phyloP scores from a whole-genome alignment of 768 basidiomycete species.

The Pilatotrama ljubarskyi region DNA sequence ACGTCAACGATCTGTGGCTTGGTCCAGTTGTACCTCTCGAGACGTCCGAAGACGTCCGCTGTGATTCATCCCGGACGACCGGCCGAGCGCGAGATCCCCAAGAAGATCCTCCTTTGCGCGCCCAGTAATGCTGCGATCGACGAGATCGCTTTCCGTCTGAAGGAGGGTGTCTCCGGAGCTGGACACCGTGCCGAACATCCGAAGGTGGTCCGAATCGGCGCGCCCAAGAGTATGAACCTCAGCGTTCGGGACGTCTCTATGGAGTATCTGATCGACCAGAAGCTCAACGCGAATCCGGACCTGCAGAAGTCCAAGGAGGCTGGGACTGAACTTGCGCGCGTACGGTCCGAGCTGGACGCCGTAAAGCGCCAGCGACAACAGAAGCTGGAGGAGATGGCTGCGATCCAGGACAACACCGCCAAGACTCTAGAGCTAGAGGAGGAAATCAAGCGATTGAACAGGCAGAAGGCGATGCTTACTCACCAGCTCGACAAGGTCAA shows the following conservation, averaged over 20 bases:
- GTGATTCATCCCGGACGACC: slow-evolving; percentile 51
- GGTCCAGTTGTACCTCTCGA: slow-evolving; percentile 78
- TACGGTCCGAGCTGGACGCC: slow-evolving; percentile 69
- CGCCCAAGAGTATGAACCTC: slow-evolving; percentile 69
- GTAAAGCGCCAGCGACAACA: slow-evolving; percentile 59
- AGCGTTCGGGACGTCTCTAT: slow-evolving; percentile 85
- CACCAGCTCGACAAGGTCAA: slow-evolving; percentile 73
- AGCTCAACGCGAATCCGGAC: slow-evolving; percentile 48
- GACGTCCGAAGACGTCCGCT: slow-evolving; percentile 50
- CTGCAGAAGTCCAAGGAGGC: slow-evolving; percentile 48
- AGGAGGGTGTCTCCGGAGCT: slow-evolving; percentile 67
- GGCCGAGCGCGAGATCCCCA: slow-evolving; percentile 47
- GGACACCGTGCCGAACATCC: slow-evolving; percentile 54
- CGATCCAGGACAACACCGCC: slow-evolving; percentile 56
- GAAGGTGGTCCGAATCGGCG: slow-evolving; percentile 90
- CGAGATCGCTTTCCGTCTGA: slow-evolving; percentile 87
- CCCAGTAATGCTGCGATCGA: slow-evolving; percentile 99
- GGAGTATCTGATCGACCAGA: slow-evolving; percentile 82
- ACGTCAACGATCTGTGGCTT: slow-evolving; percentile 97
- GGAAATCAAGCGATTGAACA: slow-evolving; percentile 67
- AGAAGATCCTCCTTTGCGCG: slow-evolving; percentile 88
- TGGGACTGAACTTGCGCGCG: slow-evolving; percentile 53
- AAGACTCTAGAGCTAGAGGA: slow-evolving; percentile 59
- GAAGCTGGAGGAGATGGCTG: slow-evolving; percentile 62
- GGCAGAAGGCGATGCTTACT: slow-evolving; percentile 61